Evolutionary conservation across 2,329 filamentous ascomycete genomes (phyloP), one percentile per base, ranked within the genome.

Genomic region (Arthrobotrys conoides): DNA sequence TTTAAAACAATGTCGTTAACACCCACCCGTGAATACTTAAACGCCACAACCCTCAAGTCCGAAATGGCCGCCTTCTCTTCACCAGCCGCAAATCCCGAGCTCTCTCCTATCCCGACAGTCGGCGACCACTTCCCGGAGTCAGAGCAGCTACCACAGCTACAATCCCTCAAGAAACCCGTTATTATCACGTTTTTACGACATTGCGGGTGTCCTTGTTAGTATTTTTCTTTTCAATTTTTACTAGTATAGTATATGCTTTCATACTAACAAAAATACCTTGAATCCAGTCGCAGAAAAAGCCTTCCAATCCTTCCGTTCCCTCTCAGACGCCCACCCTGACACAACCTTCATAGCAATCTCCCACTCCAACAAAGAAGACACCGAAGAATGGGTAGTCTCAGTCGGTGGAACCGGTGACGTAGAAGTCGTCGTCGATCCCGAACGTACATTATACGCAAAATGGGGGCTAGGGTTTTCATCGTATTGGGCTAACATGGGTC

Each of bases 121-220:
- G 90, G 89, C 78, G 83, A 86, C 38, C 85, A 86, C 78, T 90
- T 90, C 0, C 91, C 90, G 0, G 85, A 85, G 5, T 86, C 88
- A 30, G 80, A 85, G 27, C 86, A 87, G 76, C 84, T 92, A 5
- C 82, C 83, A 6, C 68, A 71, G 30, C 83, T 91, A n/a, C 87
- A 88, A 0, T 84, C 86, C 49, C 84, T 85, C 24, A 81, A 85
- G 24, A 89, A 88, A 81, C 89, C 89, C 0, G 88, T 88, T 0
- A 83, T 93, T 0, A 84, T 93, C 20, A 87, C 89, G 16, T 93
- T 93, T 82, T 86, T 93, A 5, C 87, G 91, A 38, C 91, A 93
- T 83, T 93, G 91, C 83, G 91, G 91, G 38, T 92, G 91, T 85
- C 91, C 91, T 10, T 92, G 91, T 91, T 87, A 83, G 87, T 84